Percentiles rank a stretch among this genome's conserved stretches.
Conservation (phyloP, 768 basidiomycete species). For the Leccinum disarticulatum region DNA sequence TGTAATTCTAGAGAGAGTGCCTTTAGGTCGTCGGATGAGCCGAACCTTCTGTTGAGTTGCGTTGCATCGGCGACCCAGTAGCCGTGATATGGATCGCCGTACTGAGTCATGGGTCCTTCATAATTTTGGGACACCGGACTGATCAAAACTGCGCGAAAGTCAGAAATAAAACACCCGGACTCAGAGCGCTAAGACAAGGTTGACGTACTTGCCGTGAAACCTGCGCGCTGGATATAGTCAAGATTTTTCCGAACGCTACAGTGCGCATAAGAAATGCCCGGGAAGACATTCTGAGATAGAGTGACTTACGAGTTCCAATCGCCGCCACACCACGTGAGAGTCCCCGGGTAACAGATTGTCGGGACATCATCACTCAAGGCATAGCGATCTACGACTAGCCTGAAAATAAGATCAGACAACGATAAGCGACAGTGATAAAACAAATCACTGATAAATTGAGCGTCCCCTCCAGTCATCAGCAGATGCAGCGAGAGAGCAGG, state of each 20-base stretch:
- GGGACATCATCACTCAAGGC: background rate
- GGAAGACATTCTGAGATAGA: background rate
- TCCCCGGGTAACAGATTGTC: constrained; percentile 8
- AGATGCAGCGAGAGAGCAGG: constrained; percentile 9
- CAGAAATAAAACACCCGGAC: background rate
- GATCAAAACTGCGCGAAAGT: constrained; percentile 64
- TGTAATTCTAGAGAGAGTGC: constrained; percentile 66
- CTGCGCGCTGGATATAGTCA: constrained; percentile 83
- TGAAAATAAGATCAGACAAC: background rate
- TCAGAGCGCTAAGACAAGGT: background rate
- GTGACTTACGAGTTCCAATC: constrained; percentile 15
- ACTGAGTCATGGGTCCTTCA: constrained; percentile 63
- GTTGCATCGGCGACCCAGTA: constrained; percentile 79
- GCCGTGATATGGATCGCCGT: constrained; percentile 84
- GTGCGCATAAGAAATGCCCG: background rate
- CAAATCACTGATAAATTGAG: constrained; percentile 15
- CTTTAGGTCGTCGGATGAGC: constrained; percentile 70
- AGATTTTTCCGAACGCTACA: constrained; percentile 63
- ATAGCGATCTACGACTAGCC: constrained; percentile 15
- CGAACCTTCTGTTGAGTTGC: constrained; percentile 68
- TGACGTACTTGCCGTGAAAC: constrained; percentile 69
- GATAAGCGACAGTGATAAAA: background rate
- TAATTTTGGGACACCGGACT: constrained; percentile 81
- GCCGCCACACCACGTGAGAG: constrained; percentile 19
- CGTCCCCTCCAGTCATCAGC: constrained; percentile 16